Evolutionary conservation across 2,329 filamentous ascomycete genomes (phyloP).

Genomic region (Colletotrichum trifolii): DNA sequence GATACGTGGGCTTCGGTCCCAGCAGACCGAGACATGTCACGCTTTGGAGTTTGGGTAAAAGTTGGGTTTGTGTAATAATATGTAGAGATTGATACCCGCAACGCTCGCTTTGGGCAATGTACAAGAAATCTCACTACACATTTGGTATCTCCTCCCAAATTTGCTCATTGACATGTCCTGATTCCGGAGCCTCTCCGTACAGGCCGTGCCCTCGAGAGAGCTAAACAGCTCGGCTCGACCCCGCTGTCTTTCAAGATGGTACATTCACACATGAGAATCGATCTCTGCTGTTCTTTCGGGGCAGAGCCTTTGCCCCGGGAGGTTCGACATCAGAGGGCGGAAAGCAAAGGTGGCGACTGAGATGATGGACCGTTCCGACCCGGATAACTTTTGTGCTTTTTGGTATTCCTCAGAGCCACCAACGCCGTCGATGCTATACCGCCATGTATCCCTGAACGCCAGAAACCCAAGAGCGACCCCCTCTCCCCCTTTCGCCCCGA

Average conservation of each 20-base stretch:
- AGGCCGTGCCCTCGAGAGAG: too few species aligned
- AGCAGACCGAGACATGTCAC: too few species aligned
- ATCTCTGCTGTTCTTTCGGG: not conserved
- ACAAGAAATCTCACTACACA: not conserved
- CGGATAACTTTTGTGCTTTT: slow-evolving; percentile 25
- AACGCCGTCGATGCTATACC: slow-evolving; percentile 37
- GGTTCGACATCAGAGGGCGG: not conserved
- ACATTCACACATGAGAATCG: not conserved
- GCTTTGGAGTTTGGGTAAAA: slow-evolving; percentile 3
- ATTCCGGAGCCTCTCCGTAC: not conserved
- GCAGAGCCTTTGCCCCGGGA: not conserved
- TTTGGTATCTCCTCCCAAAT: slow-evolving; percentile 8
- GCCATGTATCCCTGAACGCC: slow-evolving; percentile 36
- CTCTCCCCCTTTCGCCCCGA: not conserved
- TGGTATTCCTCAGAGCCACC: slow-evolving; percentile 37
- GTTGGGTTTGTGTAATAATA: not conserved
- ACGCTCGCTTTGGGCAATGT: slow-evolving; percentile 30
- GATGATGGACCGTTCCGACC: slow-evolving; percentile 32
- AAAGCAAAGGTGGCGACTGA: slow-evolving; percentile 33
- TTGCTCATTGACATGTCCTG: slow-evolving; percentile 15
- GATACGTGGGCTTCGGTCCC: not conserved
- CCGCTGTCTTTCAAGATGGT: too few species aligned
- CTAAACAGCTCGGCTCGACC: too few species aligned
- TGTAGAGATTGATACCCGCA: slow-evolving; percentile 36
- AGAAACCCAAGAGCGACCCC: slow-evolving; percentile 11